phyloP scores from a whole-genome alignment of 1,284 basidiomycete genomes.

The Cutaneotrichosporon cavernicola region DNA sequence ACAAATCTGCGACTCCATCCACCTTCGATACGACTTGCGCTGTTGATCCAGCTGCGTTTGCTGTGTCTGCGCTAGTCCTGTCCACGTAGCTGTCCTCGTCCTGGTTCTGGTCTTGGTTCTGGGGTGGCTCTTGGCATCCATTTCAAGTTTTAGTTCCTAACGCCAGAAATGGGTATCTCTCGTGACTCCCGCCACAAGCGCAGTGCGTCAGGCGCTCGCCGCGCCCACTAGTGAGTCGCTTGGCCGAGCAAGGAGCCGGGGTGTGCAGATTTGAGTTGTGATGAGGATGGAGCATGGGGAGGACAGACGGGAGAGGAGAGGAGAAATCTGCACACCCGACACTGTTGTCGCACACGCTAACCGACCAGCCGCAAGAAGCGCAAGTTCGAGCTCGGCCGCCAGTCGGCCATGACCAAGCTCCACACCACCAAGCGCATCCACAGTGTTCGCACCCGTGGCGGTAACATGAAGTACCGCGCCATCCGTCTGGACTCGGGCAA shows the following conservation, averaged over 20 bases:
- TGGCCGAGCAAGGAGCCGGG: slow-evolving; percentile 16
- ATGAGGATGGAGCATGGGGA: not conserved
- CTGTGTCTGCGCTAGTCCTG: not conserved
- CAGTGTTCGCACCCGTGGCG: slow-evolving; percentile 87
- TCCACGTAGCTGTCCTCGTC: not conserved
- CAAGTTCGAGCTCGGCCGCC: slow-evolving; percentile 97
- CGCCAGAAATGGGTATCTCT: slow-evolving; percentile 60
- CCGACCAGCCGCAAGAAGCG: slow-evolving; percentile 78
- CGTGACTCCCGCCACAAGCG: slow-evolving; percentile 93
- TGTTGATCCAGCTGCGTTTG: not conserved
- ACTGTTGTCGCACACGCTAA: slow-evolving; percentile 15
- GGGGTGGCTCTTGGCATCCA: not conserved
- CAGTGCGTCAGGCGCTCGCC: slow-evolving; percentile 85
- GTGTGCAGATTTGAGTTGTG: not conserved
- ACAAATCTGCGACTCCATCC: not conserved
- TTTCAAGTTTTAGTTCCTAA: not conserved
- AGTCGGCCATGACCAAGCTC: slow-evolving; percentile 91
- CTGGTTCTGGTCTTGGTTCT: not conserved
- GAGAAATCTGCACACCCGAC: slow-evolving; percentile 3
- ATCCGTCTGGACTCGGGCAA: slow-evolving; percentile 91
- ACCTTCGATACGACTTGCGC: not conserved
- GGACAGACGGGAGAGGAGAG: not conserved
- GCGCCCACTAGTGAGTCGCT: slow-evolving; percentile 62
- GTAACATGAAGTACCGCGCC: slow-evolving; percentile 88
- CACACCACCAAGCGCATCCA: slow-evolving; percentile 84